Base-by-base conservation (phyloP, 805 yeast genomes). In the Wickerhamomyces xylosicus region DNA sequence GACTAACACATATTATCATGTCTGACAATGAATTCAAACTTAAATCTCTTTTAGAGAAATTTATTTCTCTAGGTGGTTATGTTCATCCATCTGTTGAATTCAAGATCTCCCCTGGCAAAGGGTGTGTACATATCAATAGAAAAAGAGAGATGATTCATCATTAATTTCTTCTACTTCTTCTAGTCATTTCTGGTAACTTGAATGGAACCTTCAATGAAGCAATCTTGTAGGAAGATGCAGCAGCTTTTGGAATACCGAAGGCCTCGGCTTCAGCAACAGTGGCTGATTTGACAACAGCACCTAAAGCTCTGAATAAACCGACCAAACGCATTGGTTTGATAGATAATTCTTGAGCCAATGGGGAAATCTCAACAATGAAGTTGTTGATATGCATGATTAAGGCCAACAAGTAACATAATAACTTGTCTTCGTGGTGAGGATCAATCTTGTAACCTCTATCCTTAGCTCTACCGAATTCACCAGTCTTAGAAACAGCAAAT, bases 191-290 rank as follows among this genome's bases (percentile, higher is more conserved):
- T 7, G 98, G 98, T 37, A 85, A 66, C 56, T 77, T 79, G 63
- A 92, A 83, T 31, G 98, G 98, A 25, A 87, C 95, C 57, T 74
- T 79, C 59, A 92, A 71, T 15, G 74, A 62, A 3, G 97, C 97
- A 48, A 90, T 67, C 60, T 86, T 85, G 61, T 82, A 80, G 31
- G 76, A 69, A 9, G 74, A 58, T 13, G 79, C 79, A 39, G 70
- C 64, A 38, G 70, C 60, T 59, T 73, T 79, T 37, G 82, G 74
- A 42, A 82, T 68, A 22, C 81, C 82, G 47, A 77, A 71, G 3
- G 81, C 81, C 51, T 79, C 86, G 29, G 85, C 85, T 61, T 80
- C 82, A n/a, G 79, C 71, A 28, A 69, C 74, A 16, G 87, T 72
- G 27, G 85, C 78, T 38, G 76, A 70, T 61, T 83, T 85, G 37